Evolutionary conservation across 2,329 filamentous ascomycete species (phyloP).

Genomic region (Neobulgaria alba): DNA sequence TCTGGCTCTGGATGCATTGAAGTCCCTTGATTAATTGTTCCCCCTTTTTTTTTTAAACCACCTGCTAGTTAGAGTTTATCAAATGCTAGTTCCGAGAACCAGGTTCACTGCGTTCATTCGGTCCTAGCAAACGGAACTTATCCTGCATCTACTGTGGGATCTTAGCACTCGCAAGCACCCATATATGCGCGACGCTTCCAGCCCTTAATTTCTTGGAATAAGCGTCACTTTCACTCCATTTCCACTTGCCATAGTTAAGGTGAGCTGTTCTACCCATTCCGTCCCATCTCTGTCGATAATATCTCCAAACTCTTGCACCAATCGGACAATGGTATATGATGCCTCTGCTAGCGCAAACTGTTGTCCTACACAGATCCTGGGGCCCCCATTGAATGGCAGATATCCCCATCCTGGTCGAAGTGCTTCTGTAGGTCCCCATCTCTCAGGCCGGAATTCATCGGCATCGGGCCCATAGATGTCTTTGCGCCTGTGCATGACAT

Average conservation of each 20-base stretch:
- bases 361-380: conserved; percentile 30
- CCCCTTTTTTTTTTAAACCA: too few relatives aligned
- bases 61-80: too few relatives aligned
- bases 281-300: conserved; percentile 24
- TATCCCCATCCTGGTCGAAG: conserved; percentile 36
- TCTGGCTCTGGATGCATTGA: too few relatives aligned
- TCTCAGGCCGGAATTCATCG: conserved; percentile 12
- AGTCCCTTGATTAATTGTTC: too few relatives aligned
- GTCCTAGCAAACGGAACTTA: too few relatives aligned
- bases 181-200: too few relatives aligned
- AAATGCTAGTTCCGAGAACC: too few relatives aligned
- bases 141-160: too few relatives aligned
- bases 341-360: conserved; percentile 31
- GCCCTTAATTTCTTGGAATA: background rate
- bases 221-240: conserved; percentile 16
- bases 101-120: too few relatives aligned
- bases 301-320: conserved; percentile 28
- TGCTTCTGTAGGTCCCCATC: conserved; percentile 16
- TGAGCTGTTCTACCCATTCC: conserved; percentile 15
- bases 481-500: conserved; percentile 31
- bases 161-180: too few relatives aligned
- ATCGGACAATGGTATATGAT: conserved; percentile 28
- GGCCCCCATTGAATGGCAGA: conserved; percentile 31
- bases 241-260: conserved; percentile 14
- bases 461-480: conserved; percentile 23